phyloP scores from a whole-genome alignment of 176 grass and related monocot species.

The Phragmites australis region DNA sequence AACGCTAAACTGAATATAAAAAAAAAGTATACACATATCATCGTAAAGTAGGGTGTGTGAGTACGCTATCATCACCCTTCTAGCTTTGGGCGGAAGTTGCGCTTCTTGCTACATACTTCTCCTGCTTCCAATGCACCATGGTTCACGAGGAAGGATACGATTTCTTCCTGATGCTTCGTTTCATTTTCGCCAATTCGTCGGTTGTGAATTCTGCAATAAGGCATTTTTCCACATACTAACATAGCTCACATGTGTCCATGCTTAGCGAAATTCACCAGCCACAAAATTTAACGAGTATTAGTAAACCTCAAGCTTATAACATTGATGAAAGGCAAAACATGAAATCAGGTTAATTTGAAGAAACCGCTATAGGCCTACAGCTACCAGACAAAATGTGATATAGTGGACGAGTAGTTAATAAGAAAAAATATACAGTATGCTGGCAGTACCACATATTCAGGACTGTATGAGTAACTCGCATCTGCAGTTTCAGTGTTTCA shows the following conservation, averaged over 20 bases:
- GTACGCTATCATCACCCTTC: too few species aligned
- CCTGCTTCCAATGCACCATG: too few species aligned
- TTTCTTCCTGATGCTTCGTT: neutral
- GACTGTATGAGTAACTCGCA: neutral
- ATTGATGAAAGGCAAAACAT: neutral
- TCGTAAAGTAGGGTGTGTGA: too few species aligned
- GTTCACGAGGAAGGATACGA: too few species aligned
- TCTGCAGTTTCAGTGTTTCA: neutral
- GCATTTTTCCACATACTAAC: too few species aligned
- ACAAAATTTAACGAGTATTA: neutral
- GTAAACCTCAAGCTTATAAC: too few species aligned
- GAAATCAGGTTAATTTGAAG: conserved; percentile 18
- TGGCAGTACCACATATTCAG: neutral
- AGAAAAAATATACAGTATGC: neutral
- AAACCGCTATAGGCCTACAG: neutral
- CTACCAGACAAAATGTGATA: neutral
- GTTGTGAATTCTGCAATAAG: too few species aligned
- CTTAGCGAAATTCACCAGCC: neutral
- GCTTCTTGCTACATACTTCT: neutral
- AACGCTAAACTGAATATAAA: too few species aligned
- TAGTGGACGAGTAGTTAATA: neutral
- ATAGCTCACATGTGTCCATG: neutral
- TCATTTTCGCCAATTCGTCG: too few species aligned
- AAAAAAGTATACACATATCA: too few species aligned
- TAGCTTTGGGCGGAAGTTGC: neutral